Percentiles rank a stretch among this genome's conserved stretches.
Conservation (phyloP, 116 monocot genomes). For the Iris pallida region DNA sequence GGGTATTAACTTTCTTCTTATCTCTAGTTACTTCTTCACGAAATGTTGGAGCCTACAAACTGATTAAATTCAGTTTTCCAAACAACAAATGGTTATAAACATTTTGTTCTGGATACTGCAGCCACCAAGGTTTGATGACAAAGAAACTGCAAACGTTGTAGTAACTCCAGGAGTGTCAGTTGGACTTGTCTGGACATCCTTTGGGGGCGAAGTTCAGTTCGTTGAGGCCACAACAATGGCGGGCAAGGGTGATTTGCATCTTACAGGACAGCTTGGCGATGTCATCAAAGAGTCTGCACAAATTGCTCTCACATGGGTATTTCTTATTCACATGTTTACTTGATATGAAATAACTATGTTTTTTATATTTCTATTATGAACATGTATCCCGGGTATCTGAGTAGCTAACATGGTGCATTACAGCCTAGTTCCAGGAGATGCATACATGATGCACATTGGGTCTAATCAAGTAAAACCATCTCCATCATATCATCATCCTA, state of each 20-base stretch:
- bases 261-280: slow-evolving; percentile 99
- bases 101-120: slow-evolving; percentile 11
- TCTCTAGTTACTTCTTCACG: not conserved
- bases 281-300: slow-evolving; percentile 99
- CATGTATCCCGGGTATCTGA: too few relatives aligned
- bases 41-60: not conserved
- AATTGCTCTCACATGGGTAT: slow-evolving; percentile 98
- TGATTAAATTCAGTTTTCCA: slow-evolving; percentile 10
- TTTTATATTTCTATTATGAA: too few relatives aligned
- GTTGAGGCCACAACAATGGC: slow-evolving; percentile 85
- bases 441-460: too few relatives aligned
- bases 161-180: slow-evolving; percentile 74
- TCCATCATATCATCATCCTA: too few relatives aligned
- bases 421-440: too few relatives aligned
- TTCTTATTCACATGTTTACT: slow-evolving; percentile 6
- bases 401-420: too few relatives aligned
- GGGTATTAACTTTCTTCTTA: slow-evolving; percentile 44
- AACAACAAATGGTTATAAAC: not conserved
- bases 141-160: slow-evolving; percentile 71
- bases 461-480: too few relatives aligned
- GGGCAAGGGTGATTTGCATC: slow-evolving; percentile 87
- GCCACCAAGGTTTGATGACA: slow-evolving; percentile 91
- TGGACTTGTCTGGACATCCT: slow-evolving; percentile 95
- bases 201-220: slow-evolving; percentile 98
- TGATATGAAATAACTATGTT: not conserved